Base-by-base conservation (phyloP, 1,284 basidiomycete genomes). In the Irpex sp. region DNA sequence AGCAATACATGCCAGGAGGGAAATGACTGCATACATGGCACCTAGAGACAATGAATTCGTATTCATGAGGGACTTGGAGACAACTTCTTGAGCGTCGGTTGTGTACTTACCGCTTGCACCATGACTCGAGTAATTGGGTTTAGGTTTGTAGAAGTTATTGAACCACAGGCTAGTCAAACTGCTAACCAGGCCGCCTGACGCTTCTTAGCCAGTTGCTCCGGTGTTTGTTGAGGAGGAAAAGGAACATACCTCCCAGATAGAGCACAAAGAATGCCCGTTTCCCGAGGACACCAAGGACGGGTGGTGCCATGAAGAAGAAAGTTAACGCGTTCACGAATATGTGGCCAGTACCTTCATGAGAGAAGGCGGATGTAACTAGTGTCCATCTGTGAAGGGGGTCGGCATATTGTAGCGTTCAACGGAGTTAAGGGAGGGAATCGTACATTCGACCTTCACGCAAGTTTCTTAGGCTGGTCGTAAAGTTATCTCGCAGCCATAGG, bases 281-380 rank as follows among this genome's bases (percentile, higher is more conserved):
- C 0, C 93, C 93, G 7, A 95, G 79, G 21, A 91, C 74, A 57
- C 76, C 69, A n/a, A 94, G 79, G 33, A 93, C 85, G 0, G 86
- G 77, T 0, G 84, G 88, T 1, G 89, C 90, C 78, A 95, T 85
- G 76, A 93, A 94, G 71, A 83, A 93, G 70, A 90, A 90, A 0
- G 90, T 87, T 67, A 95, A 81, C 56, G 86, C 86, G 72, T 97
- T 97, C 72, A 95, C 78, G 33, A 91, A 69, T 39, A 94, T 84
- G 72, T 97, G 95, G 0, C 72, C 68, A 8, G 81, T 63, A 26
- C 80, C 78, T 65, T 80, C 75, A 70, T 95, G 93, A 1, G 89
- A 94, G 78, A 95, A 94, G 63, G 80, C 82, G 31, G 82, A 77
- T 0, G 93, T 94, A 19, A 95, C 65, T 33, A 92, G 75, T 0